Evolutionary conservation across 78 protist genomes (phyloP), one percentile per base, ranked within the genome.

Genomic region (Isochrysis galbana): DNA sequence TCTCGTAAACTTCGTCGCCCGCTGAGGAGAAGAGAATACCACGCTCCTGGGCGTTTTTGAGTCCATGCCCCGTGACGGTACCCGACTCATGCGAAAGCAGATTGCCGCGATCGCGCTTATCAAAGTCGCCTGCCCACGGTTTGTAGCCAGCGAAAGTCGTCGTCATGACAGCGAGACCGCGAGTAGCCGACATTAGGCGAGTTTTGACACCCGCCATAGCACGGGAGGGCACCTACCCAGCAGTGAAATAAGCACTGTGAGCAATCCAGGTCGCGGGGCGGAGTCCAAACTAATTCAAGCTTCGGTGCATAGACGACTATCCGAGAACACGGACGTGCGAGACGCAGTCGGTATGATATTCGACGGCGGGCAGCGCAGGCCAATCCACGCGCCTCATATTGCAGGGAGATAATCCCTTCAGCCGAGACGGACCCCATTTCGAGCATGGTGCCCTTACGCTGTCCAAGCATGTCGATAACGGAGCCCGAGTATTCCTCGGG

Each of bases 161-260:
- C 74, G 96, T 91, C 93, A 97, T 80, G 29, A 96, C 95, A 45
- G 94, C 97, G 22, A 93, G 80, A 32, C 98, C 98, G 87, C 91
- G 92, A 29, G 98, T 96, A 25, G 46, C 47, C n/a, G 44, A 23
- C 47, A 77, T 34, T 4, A 77, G 84, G 34, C 23, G 3, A 4
- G 47, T 23, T 46, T 77, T 77, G 47, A 77, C 84, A 3, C 74
- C 74, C n/a, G 74, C 74, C 74, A 61, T 61, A 32, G 74, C 74
- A 32, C 74, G 74, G 36, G 74, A 61, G 29, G 61, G 61, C 29
- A 51, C 61, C 61, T 51, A 51, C 7, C 14, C 61, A 51, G 61
- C 61, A 51, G 61, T 14, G n/a, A n/a, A n/a, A n/a, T n/a, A n/a
- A n/a, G n/a, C n/a, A n/a, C n/a, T n/a, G n/a, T n/a, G n/a, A n/a